Base-by-base conservation (phyloP, 2,329 filamentous ascomycete genomes). In the Incumbomyces delicatus region DNA sequence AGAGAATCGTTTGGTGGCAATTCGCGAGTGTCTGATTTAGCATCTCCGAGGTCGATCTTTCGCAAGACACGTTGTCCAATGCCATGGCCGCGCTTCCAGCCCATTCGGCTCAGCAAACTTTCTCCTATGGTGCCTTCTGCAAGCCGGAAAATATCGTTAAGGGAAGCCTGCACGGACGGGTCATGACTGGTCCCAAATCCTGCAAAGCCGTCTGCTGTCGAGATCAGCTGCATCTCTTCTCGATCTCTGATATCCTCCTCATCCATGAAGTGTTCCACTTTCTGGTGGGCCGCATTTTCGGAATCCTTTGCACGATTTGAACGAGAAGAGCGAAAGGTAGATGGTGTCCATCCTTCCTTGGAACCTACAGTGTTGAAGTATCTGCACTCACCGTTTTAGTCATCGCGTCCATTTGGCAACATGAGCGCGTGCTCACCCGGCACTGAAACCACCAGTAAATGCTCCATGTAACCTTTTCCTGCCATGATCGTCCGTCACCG, bases 321-420 rank as follows among this genome's bases (percentile, higher is more conserved):
- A 18, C 92, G 84, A 43, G 89, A 95, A 6, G 90, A 96, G 8
- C 94, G 82, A 64, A 96, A 98, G 0, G 86, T 84, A 17, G 87
- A 81, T 1, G 92, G 92, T 1, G 87, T 83, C 90, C 90, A 98
- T 70, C 92, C 92, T 73, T 98, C 90, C 66, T 96, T 96, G 47
- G 90, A 95, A 44, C 92, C 92, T 56, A 96, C 92, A 4, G 89
- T 95, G 64, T 98, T 98, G 70, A 92, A 96, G 68, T 96, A 95
- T 57, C 87, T 90, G 64, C 52, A 60, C 50, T 50, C 46, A 51
- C 51, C 56, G 35, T 54, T 61, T 67, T 61, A 64, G 58, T 57
- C 55, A 49, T 59, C 50, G 48, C 60, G 58, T 57, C 50, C 55
- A 59, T 57, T 56, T 53, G 51, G 50, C 50, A 46, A 44, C 52